These are phyloP conservation scores for Trichoderma breve DNA, from an alignment of 2,329 filamentous ascomycete genomes.

Conservation along the genomic window DNA sequence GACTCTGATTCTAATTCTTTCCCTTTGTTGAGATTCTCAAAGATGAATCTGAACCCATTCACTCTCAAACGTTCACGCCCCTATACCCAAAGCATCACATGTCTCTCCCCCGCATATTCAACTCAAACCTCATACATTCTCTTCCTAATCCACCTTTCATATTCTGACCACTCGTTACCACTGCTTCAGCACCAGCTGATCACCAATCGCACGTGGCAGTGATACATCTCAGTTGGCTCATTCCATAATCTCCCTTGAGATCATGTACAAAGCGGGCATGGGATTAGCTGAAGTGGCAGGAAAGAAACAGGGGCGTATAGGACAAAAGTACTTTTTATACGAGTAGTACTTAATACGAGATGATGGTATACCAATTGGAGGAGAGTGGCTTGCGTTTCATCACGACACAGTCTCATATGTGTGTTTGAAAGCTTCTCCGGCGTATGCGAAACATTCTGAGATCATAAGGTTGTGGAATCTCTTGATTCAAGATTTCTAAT, in stretches of 20 bases:
- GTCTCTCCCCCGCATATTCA: slow-evolving; percentile 8
- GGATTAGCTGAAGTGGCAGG: not conserved
- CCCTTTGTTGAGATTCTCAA: too few relatives aligned
- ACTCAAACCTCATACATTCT: not conserved
- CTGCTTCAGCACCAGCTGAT: not conserved
- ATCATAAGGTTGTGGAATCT: not conserved
- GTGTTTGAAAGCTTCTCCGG: not conserved
- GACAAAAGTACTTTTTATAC: not conserved
- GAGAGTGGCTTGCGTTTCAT: not conserved
- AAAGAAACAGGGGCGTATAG: not conserved
- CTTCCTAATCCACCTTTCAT: not conserved
- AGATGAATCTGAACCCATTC: not conserved
- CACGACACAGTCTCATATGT: not conserved
- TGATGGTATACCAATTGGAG: not conserved
- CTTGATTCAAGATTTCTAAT: not conserved
- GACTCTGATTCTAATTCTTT: too few relatives aligned
- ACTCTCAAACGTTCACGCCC: not conserved
- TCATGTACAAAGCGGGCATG: not conserved
- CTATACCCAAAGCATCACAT: not conserved
- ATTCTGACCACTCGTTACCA: not conserved
- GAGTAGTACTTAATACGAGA: not conserved
- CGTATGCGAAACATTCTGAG: not conserved
- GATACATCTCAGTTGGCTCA: not conserved
- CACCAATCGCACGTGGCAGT: not conserved
- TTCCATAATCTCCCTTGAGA: slow-evolving; percentile 5